Percentiles rank a stretch among this genome's conserved stretches.
phyloP scores from a whole-genome alignment of 257 asterid genomes.

The Lycium ferocissimum region DNA sequence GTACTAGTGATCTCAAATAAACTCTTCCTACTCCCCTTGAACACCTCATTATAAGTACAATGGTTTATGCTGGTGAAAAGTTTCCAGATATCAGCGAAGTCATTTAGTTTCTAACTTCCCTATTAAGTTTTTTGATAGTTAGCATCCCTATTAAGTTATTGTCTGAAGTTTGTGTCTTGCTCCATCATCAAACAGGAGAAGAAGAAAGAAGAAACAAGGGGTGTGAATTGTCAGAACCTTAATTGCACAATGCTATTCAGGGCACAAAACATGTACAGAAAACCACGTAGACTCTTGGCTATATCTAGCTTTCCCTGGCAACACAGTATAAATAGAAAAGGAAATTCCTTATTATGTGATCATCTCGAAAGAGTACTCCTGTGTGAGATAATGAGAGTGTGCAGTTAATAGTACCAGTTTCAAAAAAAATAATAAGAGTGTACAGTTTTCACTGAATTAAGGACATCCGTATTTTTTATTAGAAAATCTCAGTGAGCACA shows the following conservation, averaged over 20 bases:
- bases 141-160: conserved; percentile 4
- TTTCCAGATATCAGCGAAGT: neutral
- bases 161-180: neutral
- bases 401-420: too few relatives aligned
- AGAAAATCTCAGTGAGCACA: neutral
- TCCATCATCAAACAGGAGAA: neutral
- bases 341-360: neutral
- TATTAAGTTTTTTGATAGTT: neutral
- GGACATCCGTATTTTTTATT: neutral
- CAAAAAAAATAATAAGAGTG: neutral
- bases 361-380: neutral
- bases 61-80: conserved; percentile 24
- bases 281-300: neutral
- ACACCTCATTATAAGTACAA: neutral
- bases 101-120: neutral
- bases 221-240: neutral
- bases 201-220: neutral
- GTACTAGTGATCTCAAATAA: conserved; percentile 12
- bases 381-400: neutral
- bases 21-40: neutral
- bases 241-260: neutral
- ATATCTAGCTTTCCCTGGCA: neutral
- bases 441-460: neutral
- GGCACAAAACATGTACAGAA: conserved; percentile 1
- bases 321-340: neutral